Evolutionary conservation across 106 monocot genomes (phyloP), one percentile per base, ranked within the genome.

Genomic region (Xerophyta viscosa): DNA sequence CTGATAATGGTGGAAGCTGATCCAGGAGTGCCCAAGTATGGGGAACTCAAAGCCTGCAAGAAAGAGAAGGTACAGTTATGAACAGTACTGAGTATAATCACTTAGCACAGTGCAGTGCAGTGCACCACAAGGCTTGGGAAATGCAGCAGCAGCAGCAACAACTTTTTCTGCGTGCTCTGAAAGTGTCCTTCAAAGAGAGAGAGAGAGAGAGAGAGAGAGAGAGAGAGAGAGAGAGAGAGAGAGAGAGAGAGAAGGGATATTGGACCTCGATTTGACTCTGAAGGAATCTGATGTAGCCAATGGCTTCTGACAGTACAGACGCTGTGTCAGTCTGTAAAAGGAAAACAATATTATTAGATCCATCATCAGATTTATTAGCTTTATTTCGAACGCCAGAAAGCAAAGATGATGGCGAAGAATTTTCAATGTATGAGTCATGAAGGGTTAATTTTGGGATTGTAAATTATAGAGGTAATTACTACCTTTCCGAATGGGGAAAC

Each of bases 401-500:
- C 10, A 13, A 57, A 56, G 48, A 15, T 8, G 52, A 36, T 6
- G 28, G 29, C 19, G 11, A 41, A 28, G n/a, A 46, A 48, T 43
- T 51, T 41, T 6, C 21, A 44, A 46, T 19, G 19, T 20, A 21
- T 19, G 27, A 27, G 22, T n/a, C 10, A 5, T 33, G 10, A 6
- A 10, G 5, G 10, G 7, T 6, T 33, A 33, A 10, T 5, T 33
- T 6, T 5, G 10, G 33, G 33, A 10, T 33, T 10, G 33, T 5
- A 33, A 10, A 33, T 6, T 5, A 33, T 5, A 33, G 33, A 33
- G 10, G 7, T 5, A 11, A 21, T 29, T 11, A 15, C 43, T 61
- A 92, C 92, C 87, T 92, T 92, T 66, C 92, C 92, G 61, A 92
- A 92, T 71, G 92, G 92, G 51, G 92, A 92, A 69, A 87, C 92